A percentile compares a stretch with the other conserved stretches of the same genome.
Conservation (phyloP, 2,329 filamentous ascomycete species). For the Paradendryphiella salina region DNA sequence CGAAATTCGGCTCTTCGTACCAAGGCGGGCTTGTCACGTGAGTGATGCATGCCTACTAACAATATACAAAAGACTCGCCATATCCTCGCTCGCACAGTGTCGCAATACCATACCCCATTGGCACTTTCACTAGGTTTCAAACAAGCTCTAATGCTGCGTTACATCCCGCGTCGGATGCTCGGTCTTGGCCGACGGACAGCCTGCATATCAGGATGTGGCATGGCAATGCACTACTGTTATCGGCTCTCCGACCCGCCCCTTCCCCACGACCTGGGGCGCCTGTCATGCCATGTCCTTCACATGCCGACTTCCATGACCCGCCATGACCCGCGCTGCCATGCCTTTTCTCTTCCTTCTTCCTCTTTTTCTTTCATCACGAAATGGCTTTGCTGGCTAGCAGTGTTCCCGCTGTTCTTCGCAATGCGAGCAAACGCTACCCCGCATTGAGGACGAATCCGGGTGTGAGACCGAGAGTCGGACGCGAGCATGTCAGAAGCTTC, state of each 20-base stretch:
- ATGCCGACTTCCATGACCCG: conserved; percentile 17
- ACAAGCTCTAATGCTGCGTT: too few species aligned
- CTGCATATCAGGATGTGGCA: conserved; percentile 17
- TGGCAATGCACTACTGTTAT: conserved; percentile 24
- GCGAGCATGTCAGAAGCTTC: conserved; percentile 31
- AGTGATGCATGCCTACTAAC: too few species aligned
- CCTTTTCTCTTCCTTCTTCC: conserved; percentile 3
- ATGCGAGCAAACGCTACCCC: conserved; percentile 29
- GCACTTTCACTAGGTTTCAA: too few species aligned
- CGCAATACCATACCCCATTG: too few species aligned
- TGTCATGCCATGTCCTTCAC: conserved; percentile 23
- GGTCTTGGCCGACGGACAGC: conserved; percentile 19
- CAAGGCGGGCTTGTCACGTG: too few species aligned
- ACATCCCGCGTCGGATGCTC: background rate
- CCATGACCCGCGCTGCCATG: conserved; percentile 13
- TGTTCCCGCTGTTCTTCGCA: conserved; percentile 21
- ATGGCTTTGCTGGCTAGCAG: conserved; percentile 23
- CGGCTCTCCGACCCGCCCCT: conserved; percentile 19
- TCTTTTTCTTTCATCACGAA: conserved; percentile 2
- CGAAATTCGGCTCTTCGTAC: background rate
- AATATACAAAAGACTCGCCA: too few species aligned
- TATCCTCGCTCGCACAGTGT: too few species aligned
- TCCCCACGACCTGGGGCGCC: conserved; percentile 23
- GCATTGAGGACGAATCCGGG: conserved; percentile 16
- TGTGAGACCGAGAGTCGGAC: conserved; percentile 7